These are phyloP conservation scores for Amborella trichopoda DNA, from an alignment of 164 flowering plant genomes.

Conservation along the genomic window DNA sequence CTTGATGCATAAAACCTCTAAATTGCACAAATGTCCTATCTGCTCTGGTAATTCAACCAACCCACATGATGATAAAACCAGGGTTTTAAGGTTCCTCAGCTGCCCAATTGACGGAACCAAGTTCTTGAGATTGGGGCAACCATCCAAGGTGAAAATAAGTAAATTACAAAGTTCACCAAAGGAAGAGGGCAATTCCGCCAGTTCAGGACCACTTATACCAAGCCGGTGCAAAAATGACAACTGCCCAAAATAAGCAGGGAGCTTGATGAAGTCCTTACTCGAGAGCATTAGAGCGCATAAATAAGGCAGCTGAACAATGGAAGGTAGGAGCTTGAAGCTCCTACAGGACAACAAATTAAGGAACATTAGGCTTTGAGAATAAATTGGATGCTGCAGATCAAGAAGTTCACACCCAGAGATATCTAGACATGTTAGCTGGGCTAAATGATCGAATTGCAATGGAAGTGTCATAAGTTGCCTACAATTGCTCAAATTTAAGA, in stretches of 20 bases:
- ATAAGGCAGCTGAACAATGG: neutral
- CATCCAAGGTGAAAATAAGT: neutral
- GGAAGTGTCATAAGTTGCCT: conserved; percentile 1
- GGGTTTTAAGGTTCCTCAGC: neutral
- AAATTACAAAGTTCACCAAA: neutral
- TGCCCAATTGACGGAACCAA: neutral
- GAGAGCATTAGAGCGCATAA: neutral
- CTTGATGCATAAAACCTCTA: neutral
- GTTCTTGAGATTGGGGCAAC: neutral
- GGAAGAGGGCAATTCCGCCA: neutral
- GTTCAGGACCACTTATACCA: conserved; percentile 1
- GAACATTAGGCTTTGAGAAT: neutral
- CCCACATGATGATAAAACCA: conserved; percentile 1
- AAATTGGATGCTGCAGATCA: neutral
- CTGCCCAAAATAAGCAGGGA: conserved; percentile 1
- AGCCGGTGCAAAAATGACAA: neutral
- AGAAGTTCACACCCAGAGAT: neutral
- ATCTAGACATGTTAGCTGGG: conserved; percentile 1
- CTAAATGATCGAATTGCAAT: neutral
- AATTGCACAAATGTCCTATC: conserved; percentile 3
- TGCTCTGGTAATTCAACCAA: conserved; percentile 2
- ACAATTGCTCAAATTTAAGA: neutral
- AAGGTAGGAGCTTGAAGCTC: conserved; percentile 1
- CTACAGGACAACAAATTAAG: too few species aligned
- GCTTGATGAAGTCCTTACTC: conserved; percentile 1